phyloP scores from a whole-genome alignment of 1,139 yeast species.

The Chernovozyma sophiae-reginae region DNA sequence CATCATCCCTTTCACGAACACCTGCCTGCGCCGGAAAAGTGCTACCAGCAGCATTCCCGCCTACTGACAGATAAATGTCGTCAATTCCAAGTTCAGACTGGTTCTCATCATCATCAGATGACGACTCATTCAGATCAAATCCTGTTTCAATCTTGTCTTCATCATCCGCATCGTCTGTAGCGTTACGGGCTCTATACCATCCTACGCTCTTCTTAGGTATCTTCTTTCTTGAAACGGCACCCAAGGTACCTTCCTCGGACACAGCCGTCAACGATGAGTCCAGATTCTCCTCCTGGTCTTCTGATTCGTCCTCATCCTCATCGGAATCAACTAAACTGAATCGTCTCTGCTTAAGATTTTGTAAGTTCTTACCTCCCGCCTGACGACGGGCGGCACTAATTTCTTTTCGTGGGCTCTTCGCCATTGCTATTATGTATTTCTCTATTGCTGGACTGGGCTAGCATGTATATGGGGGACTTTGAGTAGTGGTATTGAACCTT shows the following conservation, averaged over 20 bases:
- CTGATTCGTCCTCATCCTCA: constrained; percentile 12
- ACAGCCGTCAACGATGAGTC: constrained; percentile 40
- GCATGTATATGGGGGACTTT: neutral
- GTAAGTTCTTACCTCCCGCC: constrained; percentile 33
- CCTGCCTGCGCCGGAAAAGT: neutral
- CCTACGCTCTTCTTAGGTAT: constrained; percentile 24
- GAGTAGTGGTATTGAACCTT: neutral
- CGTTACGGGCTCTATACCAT: constrained; percentile 12
- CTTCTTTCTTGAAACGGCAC: constrained; percentile 1
- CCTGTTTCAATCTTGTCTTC: constrained; percentile 8
- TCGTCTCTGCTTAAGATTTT: constrained; percentile 18
- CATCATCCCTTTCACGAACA: constrained; percentile 10
- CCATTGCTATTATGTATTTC: constrained; percentile 16
- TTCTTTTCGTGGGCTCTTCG: constrained; percentile 27
- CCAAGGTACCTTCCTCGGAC: constrained; percentile 25
- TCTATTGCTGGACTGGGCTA: neutral
- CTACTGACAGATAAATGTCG: constrained; percentile 14
- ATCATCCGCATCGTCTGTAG: constrained; percentile 6
- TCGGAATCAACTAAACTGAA: constrained; percentile 41
- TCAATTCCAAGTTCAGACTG: constrained; percentile 27
- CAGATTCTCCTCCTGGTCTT: constrained; percentile 10
- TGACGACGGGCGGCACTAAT: constrained; percentile 3
- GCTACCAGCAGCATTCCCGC: constrained; percentile 1
- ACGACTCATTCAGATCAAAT: neutral
- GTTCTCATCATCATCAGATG: constrained; percentile 19